Percentiles rank a stretch among this genome's conserved stretches.
phyloP scores from a whole-genome alignment of 2,329 filamentous ascomycete genomes.

The Lasiodiplodia gonubiensis region DNA sequence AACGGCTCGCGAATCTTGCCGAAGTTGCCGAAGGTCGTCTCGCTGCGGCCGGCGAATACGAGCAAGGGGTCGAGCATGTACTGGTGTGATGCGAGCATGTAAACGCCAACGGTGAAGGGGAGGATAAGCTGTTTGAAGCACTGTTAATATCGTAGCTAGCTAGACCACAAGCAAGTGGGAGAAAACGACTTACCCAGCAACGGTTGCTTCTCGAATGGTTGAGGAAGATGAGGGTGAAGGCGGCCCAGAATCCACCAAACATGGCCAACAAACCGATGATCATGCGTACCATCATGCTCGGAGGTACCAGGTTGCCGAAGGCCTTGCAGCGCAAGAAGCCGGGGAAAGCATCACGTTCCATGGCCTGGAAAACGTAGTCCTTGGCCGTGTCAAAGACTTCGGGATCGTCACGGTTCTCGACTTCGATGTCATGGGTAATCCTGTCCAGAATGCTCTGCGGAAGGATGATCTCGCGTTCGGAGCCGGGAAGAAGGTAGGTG shows the following conservation, averaged over 20 bases:
- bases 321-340: constrained; percentile 95
- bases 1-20: constrained; percentile 88
- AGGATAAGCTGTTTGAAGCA: constrained; percentile 67
- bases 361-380: constrained; percentile 99
- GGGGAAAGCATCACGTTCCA: constrained; percentile 99
- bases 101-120: constrained; percentile 89
- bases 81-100: constrained; percentile 88
- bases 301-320: constrained; percentile 90
- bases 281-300: constrained; percentile 83
- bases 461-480: constrained; percentile 93
- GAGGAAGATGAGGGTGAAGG: constrained; percentile 91
- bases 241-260: constrained; percentile 93
- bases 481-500: constrained; percentile 92
- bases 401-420: constrained; percentile 89
- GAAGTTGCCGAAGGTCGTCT: constrained; percentile 96
- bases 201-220: constrained; percentile 74
- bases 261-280: constrained; percentile 84
- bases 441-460: constrained; percentile 85
- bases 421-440: constrained; percentile 87
- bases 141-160: constrained; percentile 36
- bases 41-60: constrained; percentile 86
- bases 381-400: constrained; percentile 98
- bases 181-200: constrained; percentile 74
- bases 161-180: neutral
- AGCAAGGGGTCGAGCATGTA: constrained; percentile 94